Evolutionary conservation across 1,284 basidiomycete genomes (phyloP), one percentile per base, ranked within the genome.

Genomic region (Moesziomyces antarcticus): DNA sequence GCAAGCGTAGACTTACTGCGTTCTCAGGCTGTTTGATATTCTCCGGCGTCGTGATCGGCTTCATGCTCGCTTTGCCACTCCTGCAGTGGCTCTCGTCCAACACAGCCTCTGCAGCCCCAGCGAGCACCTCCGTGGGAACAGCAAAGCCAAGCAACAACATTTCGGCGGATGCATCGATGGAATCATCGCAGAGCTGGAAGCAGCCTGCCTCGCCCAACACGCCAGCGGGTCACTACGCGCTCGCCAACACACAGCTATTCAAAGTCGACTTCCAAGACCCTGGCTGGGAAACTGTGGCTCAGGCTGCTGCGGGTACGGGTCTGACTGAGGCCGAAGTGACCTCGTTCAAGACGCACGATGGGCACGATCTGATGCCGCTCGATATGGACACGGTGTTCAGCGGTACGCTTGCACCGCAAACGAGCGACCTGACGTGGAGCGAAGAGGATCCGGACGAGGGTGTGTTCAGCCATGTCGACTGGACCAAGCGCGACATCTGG

Each of bases 371-470:
- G 22, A 76, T 73, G 70, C 63, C 62, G 7, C 51, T 76, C 21
- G 68, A 66, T 37, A 71, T 79, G 72, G 77, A 80, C 43, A 62
- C 50, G 7, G 58, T 75, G 27, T 75, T 78, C 46, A 63, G 76
- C 42, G 77, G 75, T 41, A 79, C 78, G 5, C 64, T 61, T 22
- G 53, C 49, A 6, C 50, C 78, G 25, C 74, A 60, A 30, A 47
- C 52, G 16, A 53, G 58, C 47, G 65, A 77, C 13, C 46, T 76
- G 5, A 60, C 48, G n/a, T 78, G 58, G 65, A 59, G 47, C 49
- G 47, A 64, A 21, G 72, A 71, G 37, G 80, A 80, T 43, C 77
- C 77, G 1, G 80, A 81, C 54, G 66, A 73, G 33, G 80, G 80
- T 20, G 80, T 81, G n/a, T 81, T 81, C 48, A 70, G 67, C 21